These are phyloP conservation scores for Colletotrichum paranaense DNA, from an alignment of 2,329 filamentous ascomycete genomes.

Conservation along the genomic window DNA sequence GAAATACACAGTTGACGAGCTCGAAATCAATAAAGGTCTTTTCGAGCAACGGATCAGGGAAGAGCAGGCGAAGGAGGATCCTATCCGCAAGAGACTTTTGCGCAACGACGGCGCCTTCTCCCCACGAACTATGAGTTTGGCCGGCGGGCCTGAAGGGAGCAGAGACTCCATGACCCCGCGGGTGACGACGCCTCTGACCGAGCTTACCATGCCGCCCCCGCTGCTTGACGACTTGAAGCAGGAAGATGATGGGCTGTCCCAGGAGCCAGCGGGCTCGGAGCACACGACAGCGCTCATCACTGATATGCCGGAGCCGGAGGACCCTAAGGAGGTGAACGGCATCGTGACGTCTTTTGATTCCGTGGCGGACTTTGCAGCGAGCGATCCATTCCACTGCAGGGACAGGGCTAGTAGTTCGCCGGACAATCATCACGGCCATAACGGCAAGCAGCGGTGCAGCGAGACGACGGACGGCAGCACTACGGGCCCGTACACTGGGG, in stretches of 20 bases:
- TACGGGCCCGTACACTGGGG: constrained; percentile 63
- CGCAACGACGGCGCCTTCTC: constrained; percentile 55
- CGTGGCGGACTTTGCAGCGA: constrained; percentile 59
- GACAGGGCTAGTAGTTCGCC: constrained; percentile 44
- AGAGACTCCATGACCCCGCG: constrained; percentile 26
- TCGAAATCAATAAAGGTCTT: constrained; percentile 78
- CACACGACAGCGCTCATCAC: constrained; percentile 46
- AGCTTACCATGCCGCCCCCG: constrained; percentile 28
- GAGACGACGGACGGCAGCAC: constrained; percentile 72
- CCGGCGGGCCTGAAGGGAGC: constrained; percentile 37
- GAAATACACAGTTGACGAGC: constrained; percentile 84
- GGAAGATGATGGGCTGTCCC: constrained; percentile 41
- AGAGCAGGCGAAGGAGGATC: constrained; percentile 66
- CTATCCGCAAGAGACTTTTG: constrained; percentile 48
- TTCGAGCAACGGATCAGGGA: constrained; percentile 78
- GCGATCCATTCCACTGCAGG: constrained; percentile 59
- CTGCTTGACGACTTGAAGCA: constrained; percentile 38
- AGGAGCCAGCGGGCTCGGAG: constrained; percentile 43
- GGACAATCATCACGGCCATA: constrained; percentile 52
- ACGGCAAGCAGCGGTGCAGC: constrained; percentile 66
- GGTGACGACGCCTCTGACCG: constrained; percentile 31
- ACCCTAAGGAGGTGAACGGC: constrained; percentile 58
- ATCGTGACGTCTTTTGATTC: constrained; percentile 57
- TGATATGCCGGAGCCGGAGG: constrained; percentile 43
- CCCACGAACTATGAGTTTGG: constrained; percentile 57